Conservation (phyloP, 192 early-diverging fungal species). For the Coemansia biformis region DNA sequence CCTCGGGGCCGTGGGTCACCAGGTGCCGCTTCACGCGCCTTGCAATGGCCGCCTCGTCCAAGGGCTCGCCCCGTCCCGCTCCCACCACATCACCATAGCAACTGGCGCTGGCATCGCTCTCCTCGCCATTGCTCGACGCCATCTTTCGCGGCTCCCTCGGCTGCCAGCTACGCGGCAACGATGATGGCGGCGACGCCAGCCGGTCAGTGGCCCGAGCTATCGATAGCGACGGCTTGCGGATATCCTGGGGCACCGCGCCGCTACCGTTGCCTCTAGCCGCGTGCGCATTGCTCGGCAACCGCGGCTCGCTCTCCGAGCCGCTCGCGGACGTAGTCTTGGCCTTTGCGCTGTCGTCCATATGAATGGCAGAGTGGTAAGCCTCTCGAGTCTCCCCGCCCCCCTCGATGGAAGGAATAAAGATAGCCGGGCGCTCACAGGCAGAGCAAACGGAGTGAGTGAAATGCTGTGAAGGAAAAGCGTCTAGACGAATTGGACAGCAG, state of each 20-base stretch:
- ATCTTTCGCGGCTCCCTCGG: too few relatives aligned
- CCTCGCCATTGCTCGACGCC: slow-evolving; percentile 6
- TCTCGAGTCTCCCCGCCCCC: too few relatives aligned
- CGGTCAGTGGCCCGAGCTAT: slow-evolving; percentile 37
- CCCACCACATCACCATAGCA: too few relatives aligned
- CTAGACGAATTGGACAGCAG: too few relatives aligned
- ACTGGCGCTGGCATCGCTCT: slow-evolving; percentile 4
- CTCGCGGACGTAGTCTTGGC: background rate
- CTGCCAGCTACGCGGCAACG: slow-evolving; percentile 34
- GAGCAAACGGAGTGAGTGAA: too few relatives aligned
- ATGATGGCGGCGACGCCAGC: slow-evolving; percentile 32
- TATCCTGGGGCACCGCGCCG: slow-evolving; percentile 12
- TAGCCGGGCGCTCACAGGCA: too few relatives aligned
- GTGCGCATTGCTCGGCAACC: slow-evolving; percentile 31
- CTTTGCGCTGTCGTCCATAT: too few relatives aligned
- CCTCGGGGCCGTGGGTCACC: slow-evolving; percentile 48
- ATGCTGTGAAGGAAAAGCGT: too few relatives aligned
- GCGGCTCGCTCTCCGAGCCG: slow-evolving; percentile 4
- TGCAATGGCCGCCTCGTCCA: slow-evolving; percentile 30
- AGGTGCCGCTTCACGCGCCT: slow-evolving; percentile 66
- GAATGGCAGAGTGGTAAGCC: too few relatives aligned
- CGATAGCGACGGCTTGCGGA: slow-evolving; percentile 15
- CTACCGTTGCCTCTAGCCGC: background rate
- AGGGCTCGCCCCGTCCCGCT: slow-evolving; percentile 1
- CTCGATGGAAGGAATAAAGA: too few relatives aligned